Conservation (phyloP, 2,329 filamentous ascomycete species). For the Ceratocystiopsis minuta region DNA sequence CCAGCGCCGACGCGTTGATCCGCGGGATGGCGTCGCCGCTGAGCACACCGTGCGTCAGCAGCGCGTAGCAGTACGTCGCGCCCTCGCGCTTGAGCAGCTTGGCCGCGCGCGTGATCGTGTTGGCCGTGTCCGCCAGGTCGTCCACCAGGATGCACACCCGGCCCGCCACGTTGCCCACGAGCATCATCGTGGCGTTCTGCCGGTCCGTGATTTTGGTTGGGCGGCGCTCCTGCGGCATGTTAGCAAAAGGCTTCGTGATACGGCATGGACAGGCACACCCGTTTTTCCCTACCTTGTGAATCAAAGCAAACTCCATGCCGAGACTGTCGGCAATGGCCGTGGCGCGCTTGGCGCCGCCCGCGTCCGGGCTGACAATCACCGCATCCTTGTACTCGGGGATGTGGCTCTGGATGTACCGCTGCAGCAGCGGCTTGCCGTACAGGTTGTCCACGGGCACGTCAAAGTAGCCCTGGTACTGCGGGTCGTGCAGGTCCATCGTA, state of each 20-base stretch:
- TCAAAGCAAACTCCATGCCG: conserved; percentile 88
- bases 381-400: conserved; percentile 72
- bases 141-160: conserved; percentile 77
- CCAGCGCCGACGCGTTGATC: conserved; percentile 81
- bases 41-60: conserved; percentile 88
- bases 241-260: too few species aligned
- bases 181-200: conserved; percentile 68
- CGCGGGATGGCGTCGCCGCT: conserved; percentile 88
- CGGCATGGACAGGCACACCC: neutral
- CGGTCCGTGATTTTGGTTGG: conserved; percentile 58
- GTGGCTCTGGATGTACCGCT: conserved; percentile 56
- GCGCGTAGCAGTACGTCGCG: conserved; percentile 75
- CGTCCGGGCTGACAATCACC: conserved; percentile 90
- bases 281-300: conserved; percentile 85
- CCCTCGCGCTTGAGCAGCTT: conserved; percentile 95
- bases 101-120: conserved; percentile 89
- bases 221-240: conserved; percentile 22
- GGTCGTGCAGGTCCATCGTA: conserved; percentile 85
- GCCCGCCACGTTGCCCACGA: conserved; percentile 56
- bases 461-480: conserved; percentile 97
- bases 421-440: conserved; percentile 62
- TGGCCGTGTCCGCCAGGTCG: conserved; percentile 87
- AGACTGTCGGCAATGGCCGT: conserved; percentile 88
- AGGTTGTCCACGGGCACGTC: conserved; percentile 97
- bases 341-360: conserved; percentile 87